phyloP scores from a whole-genome alignment of 768 basidiomycete species.

The Amanita exitialis region DNA sequence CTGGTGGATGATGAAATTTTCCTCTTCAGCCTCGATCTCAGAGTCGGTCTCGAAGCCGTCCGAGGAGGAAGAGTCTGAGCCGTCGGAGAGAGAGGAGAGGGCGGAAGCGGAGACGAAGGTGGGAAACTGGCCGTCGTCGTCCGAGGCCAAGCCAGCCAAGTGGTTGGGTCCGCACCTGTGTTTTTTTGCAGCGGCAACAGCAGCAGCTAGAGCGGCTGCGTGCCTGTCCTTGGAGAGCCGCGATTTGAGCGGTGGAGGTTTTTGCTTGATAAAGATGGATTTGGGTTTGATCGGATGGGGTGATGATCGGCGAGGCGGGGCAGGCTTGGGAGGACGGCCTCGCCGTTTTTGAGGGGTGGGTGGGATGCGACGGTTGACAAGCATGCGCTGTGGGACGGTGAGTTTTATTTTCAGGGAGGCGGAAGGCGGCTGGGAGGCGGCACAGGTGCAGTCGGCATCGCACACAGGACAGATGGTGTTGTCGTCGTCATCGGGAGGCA shows the following conservation, averaged over 20 bases:
- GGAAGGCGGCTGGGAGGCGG: constrained; percentile 23
- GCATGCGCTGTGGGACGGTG: constrained; percentile 48
- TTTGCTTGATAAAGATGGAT: constrained; percentile 6
- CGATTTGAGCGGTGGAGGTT: constrained; percentile 12
- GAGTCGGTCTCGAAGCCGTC: constrained; percentile 46
- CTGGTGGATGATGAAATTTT: constrained; percentile 45
- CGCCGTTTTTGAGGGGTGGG: neutral
- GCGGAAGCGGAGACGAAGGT: constrained; percentile 63
- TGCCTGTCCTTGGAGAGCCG: constrained; percentile 9
- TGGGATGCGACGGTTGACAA: constrained; percentile 27
- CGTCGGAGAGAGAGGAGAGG: constrained; percentile 39
- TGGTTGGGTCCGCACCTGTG: constrained; percentile 28
- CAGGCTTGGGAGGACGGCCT: too few relatives aligned
- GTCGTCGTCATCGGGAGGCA: constrained; percentile 50
- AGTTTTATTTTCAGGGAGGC: constrained; percentile 64
- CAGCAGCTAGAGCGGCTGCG: constrained; percentile 10
- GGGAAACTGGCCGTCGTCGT: constrained; percentile 31
- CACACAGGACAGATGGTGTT: constrained; percentile 85
- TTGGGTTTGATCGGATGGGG: constrained; percentile 7
- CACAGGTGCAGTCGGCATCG: constrained; percentile 84
- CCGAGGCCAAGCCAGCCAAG: constrained; percentile 6
- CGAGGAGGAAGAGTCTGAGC: constrained; percentile 36
- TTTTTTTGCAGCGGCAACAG: constrained; percentile 20
- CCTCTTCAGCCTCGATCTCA: constrained; percentile 51
- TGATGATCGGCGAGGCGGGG: constrained; percentile 6